Conservation (phyloP, 1,284 basidiomycete species). For the Pascua sp. region DNA sequence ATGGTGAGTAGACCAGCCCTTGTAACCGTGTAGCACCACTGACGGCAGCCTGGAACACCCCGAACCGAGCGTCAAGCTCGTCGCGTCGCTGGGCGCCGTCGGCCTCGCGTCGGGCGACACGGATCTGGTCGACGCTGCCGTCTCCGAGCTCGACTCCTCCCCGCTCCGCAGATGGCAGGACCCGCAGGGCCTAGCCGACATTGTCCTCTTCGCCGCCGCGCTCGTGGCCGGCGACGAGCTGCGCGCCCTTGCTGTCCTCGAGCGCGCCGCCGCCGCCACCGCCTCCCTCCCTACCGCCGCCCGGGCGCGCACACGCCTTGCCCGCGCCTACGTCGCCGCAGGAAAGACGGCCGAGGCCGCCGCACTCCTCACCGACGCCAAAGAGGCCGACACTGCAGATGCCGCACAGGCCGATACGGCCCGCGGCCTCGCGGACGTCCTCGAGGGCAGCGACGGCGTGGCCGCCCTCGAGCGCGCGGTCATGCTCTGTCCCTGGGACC, state of each 20-base stretch:
- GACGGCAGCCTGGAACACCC: conserved; percentile 61
- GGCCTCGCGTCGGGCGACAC: conserved; percentile 75
- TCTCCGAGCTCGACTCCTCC: conserved; percentile 66
- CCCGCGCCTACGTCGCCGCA: conserved; percentile 22
- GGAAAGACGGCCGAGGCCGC: conserved; percentile 35
- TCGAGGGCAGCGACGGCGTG: conserved; percentile 30
- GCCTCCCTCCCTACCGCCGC: conserved; percentile 1
- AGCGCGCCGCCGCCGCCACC: conserved; percentile 10
- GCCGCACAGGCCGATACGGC: conserved; percentile 25
- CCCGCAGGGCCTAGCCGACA: conserved; percentile 27
- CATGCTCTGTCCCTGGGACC: conserved; percentile 63
- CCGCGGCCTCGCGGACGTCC: conserved; percentile 27
- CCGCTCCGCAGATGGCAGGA: conserved; percentile 24
- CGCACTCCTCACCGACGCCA: conserved; percentile 19
- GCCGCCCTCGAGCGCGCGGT: conserved; percentile 62
- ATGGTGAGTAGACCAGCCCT: conserved; percentile 58
- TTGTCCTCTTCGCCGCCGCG: conserved; percentile 32
- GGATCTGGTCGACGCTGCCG: conserved; percentile 76
- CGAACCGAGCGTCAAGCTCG: conserved; percentile 59
- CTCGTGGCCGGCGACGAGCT: conserved; percentile 15
- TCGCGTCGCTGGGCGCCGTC: conserved; percentile 79
- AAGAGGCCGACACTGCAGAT: conserved; percentile 21
- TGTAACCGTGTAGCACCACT: neutral
- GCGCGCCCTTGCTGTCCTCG: conserved; percentile 18
- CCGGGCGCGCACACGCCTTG: conserved; percentile 20